phyloP scores from a whole-genome alignment of 371 early-diverging fungal genomes.

The Mucor circinelloides region DNA sequence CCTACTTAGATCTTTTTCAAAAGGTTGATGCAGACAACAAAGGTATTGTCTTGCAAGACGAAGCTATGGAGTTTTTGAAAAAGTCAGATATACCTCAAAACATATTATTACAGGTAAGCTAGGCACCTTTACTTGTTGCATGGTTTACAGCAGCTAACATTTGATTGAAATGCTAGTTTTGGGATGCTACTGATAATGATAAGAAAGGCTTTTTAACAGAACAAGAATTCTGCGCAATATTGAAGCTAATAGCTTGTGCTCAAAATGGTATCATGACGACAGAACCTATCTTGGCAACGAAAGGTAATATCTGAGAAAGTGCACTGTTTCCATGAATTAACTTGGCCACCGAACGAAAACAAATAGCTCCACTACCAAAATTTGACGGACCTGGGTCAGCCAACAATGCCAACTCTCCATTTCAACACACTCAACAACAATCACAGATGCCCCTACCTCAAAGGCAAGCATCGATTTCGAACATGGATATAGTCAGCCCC shows the following conservation, averaged over 20 bases:
- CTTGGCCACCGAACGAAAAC: slow-evolving; percentile 12
- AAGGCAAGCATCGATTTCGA: background rate
- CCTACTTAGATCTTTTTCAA: slow-evolving; percentile 69
- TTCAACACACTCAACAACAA: slow-evolving; percentile 4
- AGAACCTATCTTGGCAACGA: slow-evolving; percentile 40
- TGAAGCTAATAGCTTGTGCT: slow-evolving; percentile 88
- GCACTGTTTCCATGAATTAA: background rate
- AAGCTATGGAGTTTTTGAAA: slow-evolving; percentile 79
- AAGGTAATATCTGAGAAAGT: slow-evolving; percentile 30
- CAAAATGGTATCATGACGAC: slow-evolving; percentile 66
- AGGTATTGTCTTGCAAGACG: slow-evolving; percentile 72
- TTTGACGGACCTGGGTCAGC: slow-evolving; percentile 46
- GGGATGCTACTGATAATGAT: slow-evolving; percentile 80
- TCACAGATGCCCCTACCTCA: slow-evolving; percentile 3
- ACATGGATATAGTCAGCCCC: slow-evolving; percentile 35
- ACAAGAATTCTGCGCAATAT: slow-evolving; percentile 74
- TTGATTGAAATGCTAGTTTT: slow-evolving; percentile 57
- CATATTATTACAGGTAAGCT: slow-evolving; percentile 66
- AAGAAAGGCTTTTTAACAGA: slow-evolving; percentile 77
- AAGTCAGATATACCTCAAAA: slow-evolving; percentile 73
- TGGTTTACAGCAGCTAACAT: background rate
- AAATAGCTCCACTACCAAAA: slow-evolving; percentile 55
- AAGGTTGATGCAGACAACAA: slow-evolving; percentile 68
- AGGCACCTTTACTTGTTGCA: background rate
- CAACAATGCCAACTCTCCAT: background rate